A percentile compares a stretch with the other conserved stretches of the same genome.
These are phyloP conservation scores for Naganishia albida DNA, from an alignment of 1,284 basidiomycete genomes.

Conservation along the genomic window DNA sequence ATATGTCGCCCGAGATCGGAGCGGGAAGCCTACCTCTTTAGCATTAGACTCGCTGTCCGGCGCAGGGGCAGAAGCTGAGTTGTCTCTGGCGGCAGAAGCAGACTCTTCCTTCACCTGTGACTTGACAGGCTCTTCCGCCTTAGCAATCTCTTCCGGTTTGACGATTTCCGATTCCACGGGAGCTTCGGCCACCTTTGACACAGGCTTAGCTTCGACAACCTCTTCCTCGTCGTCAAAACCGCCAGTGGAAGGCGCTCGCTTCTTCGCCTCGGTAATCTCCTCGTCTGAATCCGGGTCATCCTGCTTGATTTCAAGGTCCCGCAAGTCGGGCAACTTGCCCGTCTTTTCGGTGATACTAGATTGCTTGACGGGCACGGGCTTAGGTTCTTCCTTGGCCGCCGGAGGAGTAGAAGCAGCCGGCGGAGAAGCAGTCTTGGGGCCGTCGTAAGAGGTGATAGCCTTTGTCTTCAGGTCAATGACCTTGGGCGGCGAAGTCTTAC, in stretches of 20 bases:
- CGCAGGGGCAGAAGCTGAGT: not conserved
- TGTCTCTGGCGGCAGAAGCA: not conserved
- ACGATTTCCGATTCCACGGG: slow-evolving; percentile 74
- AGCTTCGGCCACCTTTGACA: slow-evolving; percentile 70
- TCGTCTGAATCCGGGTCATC: slow-evolving; percentile 33
- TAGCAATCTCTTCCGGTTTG: too few relatives aligned
- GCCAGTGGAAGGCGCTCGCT: slow-evolving; percentile 23
- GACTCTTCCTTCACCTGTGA: not conserved
- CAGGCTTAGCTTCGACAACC: slow-evolving; percentile 36
- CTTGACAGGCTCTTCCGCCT: not conserved
- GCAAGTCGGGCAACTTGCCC: slow-evolving; percentile 23
- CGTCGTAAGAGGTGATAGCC: slow-evolving; percentile 36
- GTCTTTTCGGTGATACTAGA: slow-evolving; percentile 32
- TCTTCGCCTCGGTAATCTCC: slow-evolving; percentile 33
- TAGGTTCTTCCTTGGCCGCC: slow-evolving; percentile 37
- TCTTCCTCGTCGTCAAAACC: slow-evolving; percentile 27
- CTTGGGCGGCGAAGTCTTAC: slow-evolving; percentile 73
- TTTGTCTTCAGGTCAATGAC: slow-evolving; percentile 59
- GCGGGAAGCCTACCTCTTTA: slow-evolving; percentile 8
- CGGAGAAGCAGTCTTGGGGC: slow-evolving; percentile 42
- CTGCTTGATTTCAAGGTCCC: slow-evolving; percentile 32
- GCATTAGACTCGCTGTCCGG: not conserved
- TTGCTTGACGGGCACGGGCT: slow-evolving; percentile 17
- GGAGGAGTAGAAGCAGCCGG: slow-evolving; percentile 50
- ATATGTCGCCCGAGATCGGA: not conserved